phyloP scores from a whole-genome alignment of 768 basidiomycete species.

The Auricularia heimuer region DNA sequence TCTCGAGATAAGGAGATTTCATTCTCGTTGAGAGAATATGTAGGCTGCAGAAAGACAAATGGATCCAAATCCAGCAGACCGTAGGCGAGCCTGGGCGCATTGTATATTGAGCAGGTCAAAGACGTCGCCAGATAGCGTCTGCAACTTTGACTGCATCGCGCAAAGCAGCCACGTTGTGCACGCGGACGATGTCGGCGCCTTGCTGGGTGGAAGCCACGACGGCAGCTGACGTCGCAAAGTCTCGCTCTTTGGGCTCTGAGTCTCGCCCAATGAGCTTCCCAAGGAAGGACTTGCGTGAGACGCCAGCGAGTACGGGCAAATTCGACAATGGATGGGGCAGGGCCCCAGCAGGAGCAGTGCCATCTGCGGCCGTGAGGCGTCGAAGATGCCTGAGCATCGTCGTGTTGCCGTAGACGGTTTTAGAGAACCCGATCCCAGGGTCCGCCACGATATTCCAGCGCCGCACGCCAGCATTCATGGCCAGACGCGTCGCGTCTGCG shows the following conservation, averaged over 20 bases:
- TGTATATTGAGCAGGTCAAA: neutral
- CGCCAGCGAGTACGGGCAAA: slow-evolving; percentile 62
- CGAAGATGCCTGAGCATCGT: slow-evolving; percentile 45
- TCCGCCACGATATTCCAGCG: slow-evolving; percentile 86
- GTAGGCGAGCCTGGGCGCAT: too few relatives aligned
- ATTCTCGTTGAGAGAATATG: too few relatives aligned
- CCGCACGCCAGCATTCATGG: slow-evolving; percentile 65
- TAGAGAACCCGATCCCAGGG: slow-evolving; percentile 93
- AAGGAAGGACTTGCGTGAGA: slow-evolving; percentile 79
- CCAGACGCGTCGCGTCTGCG: slow-evolving; percentile 50
- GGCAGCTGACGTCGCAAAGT: slow-evolving; percentile 70
- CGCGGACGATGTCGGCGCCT: slow-evolving; percentile 60
- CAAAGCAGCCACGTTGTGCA: slow-evolving; percentile 72
- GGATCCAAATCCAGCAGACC: too few relatives aligned
- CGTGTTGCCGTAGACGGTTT: slow-evolving; percentile 65
- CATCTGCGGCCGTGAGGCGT: slow-evolving; percentile 33
- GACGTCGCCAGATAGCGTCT: slow-evolving; percentile 42
- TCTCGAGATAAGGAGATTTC: too few relatives aligned
- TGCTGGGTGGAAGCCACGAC: slow-evolving; percentile 69
- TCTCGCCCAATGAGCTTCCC: slow-evolving; percentile 56
- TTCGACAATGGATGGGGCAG: slow-evolving; percentile 43
- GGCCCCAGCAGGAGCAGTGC: slow-evolving; percentile 14
- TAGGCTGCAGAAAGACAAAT: too few relatives aligned
- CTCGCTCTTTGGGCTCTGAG: slow-evolving; percentile 56
- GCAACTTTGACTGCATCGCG: slow-evolving; percentile 62